Conservation (phyloP, 805 yeast species). For the Trichomonascus vanleenenianus region DNA sequence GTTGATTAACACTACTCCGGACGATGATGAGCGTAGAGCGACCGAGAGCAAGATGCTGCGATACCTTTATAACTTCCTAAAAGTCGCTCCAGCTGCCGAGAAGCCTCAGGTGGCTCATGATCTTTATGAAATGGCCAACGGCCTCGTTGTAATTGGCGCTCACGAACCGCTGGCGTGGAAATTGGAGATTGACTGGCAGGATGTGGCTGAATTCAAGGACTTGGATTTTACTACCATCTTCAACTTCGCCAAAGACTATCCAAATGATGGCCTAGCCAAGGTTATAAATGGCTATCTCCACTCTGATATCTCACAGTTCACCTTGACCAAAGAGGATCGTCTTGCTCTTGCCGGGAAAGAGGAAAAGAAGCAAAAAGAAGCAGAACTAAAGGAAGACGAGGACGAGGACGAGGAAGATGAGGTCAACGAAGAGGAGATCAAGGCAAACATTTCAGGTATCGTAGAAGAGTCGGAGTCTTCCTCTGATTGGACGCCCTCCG, state of each 20-base stretch:
- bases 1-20: conserved; percentile 50
- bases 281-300: conserved; percentile 53
- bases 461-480: too few relatives aligned
- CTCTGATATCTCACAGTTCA: conserved; percentile 62
- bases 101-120: conserved; percentile 36
- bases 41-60: conserved; percentile 55
- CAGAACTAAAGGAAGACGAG: conserved; percentile 3
- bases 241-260: conserved; percentile 50
- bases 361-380: conserved; percentile 8
- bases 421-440: conserved; percentile 12
- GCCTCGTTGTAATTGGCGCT: conserved; percentile 62
- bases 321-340: too few relatives aligned
- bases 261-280: conserved; percentile 52
- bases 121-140: conserved; percentile 53
- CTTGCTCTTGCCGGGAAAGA: conserved; percentile 14
- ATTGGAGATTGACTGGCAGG: conserved; percentile 65
- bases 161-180: conserved; percentile 64
- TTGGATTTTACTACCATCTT: conserved; percentile 41
- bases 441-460: too few relatives aligned
- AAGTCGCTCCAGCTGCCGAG: conserved; percentile 38
- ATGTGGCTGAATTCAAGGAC: conserved; percentile 41
- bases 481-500: conserved; percentile 34
- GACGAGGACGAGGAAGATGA: conserved; percentile 15
- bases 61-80: conserved; percentile 47
- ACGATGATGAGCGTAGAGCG: conserved; percentile 50